A percentile compares a stretch with the other conserved stretches of the same genome.
Evolutionary conservation across 2,329 filamentous ascomycete genomes (phyloP).

Genomic region (Diaporthe aspalathi): DNA sequence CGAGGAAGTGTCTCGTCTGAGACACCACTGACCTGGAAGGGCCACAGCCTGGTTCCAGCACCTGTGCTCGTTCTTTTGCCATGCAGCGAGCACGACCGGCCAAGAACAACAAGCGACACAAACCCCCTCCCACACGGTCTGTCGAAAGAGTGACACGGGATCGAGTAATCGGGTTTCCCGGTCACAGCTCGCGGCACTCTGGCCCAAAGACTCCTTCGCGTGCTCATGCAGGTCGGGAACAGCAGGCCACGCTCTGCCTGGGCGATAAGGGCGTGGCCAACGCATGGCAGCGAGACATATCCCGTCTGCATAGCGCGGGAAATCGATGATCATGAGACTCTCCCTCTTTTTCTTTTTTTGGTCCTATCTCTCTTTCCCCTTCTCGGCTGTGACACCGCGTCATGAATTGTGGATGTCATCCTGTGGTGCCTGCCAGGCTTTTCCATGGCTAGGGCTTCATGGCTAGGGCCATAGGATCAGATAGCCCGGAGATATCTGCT

Average conservation of each 20-base stretch:
- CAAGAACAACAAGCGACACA: constrained; percentile 2
- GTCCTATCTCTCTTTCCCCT: not conserved
- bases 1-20: not conserved
- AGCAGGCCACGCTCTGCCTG: not conserved
- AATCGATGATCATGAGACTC: constrained; percentile 16
- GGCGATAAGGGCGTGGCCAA: constrained; percentile 20
- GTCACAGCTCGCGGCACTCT: constrained; percentile 18
- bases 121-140: constrained; percentile 1
- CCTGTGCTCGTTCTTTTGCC: not conserved
- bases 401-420: not conserved
- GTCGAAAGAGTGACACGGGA: constrained; percentile 22
- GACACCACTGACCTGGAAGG: constrained; percentile 2
- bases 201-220: not conserved
- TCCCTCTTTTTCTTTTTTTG: not conserved
- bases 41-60: not conserved
- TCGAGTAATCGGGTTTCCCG: constrained; percentile 8
- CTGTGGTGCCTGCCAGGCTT: constrained; percentile 1
- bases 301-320: not conserved
- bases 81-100: constrained; percentile 1
- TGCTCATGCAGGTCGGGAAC: constrained; percentile 24
- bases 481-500: not conserved
- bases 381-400: not conserved
- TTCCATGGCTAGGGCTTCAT: no score
- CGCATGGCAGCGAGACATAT: constrained; percentile 22
- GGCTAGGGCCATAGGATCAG: not conserved